These are phyloP conservation scores for Phytopythium litorale DNA, from an alignment of 352 stramenopile genomes.

Conservation along the genomic window DNA sequence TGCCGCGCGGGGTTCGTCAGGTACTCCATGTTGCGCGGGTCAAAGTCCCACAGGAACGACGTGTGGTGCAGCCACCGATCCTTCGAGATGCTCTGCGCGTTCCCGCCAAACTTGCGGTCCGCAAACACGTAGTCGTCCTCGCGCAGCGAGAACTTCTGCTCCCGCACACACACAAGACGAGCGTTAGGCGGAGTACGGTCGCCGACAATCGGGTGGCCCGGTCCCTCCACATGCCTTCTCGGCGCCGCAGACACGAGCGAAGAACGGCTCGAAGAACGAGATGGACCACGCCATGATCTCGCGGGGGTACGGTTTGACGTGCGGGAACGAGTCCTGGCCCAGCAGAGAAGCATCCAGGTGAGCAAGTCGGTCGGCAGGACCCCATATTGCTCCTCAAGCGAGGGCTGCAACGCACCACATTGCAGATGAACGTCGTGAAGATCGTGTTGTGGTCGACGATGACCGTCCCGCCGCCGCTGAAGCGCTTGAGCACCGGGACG, in stretches of 20 bases:
- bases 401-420: conserved; percentile 30
- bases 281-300: conserved; percentile 93
- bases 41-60: conserved; percentile 97
- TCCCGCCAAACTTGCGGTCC: conserved; percentile 94
- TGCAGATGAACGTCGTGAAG: conserved; percentile 92
- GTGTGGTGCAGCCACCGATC: conserved; percentile 97
- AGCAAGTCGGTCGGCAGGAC: background rate
- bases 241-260: conserved; percentile 42
- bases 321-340: conserved; percentile 51
- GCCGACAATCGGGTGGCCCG: background rate
- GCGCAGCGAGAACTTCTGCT: conserved; percentile 82
- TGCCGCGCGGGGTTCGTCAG: conserved; percentile 93
- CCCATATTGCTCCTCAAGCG: background rate
- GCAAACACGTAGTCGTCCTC: conserved; percentile 97
- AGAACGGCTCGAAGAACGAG: conserved; percentile 79
- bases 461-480: conserved; percentile 96
- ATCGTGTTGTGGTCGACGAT: conserved; percentile 94
- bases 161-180: background rate
- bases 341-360: background rate
- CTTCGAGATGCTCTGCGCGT: conserved; percentile 95
- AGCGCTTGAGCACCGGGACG: conserved; percentile 91
- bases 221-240: conserved; percentile 12
- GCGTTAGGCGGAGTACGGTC: background rate
- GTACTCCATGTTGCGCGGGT: conserved; percentile 93
- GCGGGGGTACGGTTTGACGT: conserved; percentile 81